Conservation (phyloP, 1,284 basidiomycete species). For the Grifola frondosa region DNA sequence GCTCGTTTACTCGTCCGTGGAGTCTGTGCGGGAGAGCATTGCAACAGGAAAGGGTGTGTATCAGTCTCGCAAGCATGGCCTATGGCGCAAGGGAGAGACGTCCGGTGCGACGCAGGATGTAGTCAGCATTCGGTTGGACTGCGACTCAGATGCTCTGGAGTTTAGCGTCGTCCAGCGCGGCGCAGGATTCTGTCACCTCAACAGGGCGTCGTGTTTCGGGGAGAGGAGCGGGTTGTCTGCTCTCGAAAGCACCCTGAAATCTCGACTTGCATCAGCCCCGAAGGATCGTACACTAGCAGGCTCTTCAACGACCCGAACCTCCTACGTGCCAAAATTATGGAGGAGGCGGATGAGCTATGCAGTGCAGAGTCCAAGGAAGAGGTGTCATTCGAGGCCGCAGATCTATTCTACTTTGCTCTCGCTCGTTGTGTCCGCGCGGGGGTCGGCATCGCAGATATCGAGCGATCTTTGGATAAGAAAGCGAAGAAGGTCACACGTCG, state of each 20-base stretch:
- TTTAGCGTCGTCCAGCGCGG: constrained; percentile 92
- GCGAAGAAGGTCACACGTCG: constrained; percentile 87
- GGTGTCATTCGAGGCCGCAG: constrained; percentile 95
- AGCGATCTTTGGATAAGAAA: constrained; percentile 83
- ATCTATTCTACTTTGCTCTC: constrained; percentile 93
- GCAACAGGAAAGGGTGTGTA: constrained; percentile 91
- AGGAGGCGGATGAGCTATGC: constrained; percentile 97
- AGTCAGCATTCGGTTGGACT: constrained; percentile 83
- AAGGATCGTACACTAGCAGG: constrained; percentile 90
- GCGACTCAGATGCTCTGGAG: constrained; percentile 91
- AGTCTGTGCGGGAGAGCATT: constrained; percentile 88
- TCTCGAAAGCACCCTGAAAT: constrained; percentile 80
- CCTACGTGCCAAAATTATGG: constrained; percentile 92
- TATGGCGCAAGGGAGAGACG: constrained; percentile 98
- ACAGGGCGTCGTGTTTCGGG: constrained; percentile 84
- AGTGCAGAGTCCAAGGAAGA: constrained; percentile 80
- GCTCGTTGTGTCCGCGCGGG: constrained; percentile 86
- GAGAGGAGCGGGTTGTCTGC: constrained; percentile 74
- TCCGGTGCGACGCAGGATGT: constrained; percentile 93
- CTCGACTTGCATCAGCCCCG: constrained; percentile 74
- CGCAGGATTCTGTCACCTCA: constrained; percentile 92
- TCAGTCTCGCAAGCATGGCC: constrained; percentile 92
- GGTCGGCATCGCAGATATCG: constrained; percentile 84
- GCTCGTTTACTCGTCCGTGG: constrained; percentile 94
- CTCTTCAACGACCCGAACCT: constrained; percentile 85